Conservation (phyloP, 495 filamentous ascomycete genomes). For the Thermochaetoides thermophila region DNA sequence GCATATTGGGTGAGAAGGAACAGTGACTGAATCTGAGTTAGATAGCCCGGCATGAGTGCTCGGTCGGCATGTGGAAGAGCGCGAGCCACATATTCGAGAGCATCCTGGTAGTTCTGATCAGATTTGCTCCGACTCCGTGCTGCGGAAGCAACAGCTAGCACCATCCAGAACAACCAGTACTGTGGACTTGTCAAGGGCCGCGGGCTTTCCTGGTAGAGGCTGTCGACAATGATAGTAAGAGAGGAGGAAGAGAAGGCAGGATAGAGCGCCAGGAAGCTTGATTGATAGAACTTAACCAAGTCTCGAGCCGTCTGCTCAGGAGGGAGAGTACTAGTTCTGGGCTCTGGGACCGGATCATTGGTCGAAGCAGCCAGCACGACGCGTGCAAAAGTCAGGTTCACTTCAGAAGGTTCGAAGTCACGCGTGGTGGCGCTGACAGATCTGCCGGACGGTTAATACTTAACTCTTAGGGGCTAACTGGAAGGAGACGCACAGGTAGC, state of each 20-base stretch:
- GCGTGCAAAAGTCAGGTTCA: slow-evolving; percentile 73
- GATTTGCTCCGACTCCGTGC: slow-evolving; percentile 52
- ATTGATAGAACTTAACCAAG: slow-evolving; percentile 68
- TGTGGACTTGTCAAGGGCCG: slow-evolving; percentile 55
- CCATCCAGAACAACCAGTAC: slow-evolving; percentile 75
- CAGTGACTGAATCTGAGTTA: slow-evolving; percentile 69
- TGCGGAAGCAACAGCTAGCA: slow-evolving; percentile 63
- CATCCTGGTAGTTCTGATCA: slow-evolving; percentile 49
- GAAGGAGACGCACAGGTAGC: slow-evolving; percentile 44
- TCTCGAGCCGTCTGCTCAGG: slow-evolving; percentile 45
- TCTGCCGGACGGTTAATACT: no score
- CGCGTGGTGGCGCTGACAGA: slow-evolving; percentile 83
- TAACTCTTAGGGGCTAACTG: no score
- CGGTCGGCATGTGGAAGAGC: slow-evolving; percentile 64
- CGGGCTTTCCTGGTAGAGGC: slow-evolving; percentile 52
- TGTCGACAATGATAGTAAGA: slow-evolving; percentile 62
- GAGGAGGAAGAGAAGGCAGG: slow-evolving; percentile 65
- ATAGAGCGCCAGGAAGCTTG: slow-evolving; percentile 61
- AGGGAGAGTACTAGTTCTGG: slow-evolving; percentile 43
- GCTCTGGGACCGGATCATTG: slow-evolving; percentile 46
- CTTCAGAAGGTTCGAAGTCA: slow-evolving; percentile 77
- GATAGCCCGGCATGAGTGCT: slow-evolving; percentile 69
- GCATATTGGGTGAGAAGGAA: slow-evolving; percentile 76
- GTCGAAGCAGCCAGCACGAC: slow-evolving; percentile 61
- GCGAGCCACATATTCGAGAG: slow-evolving; percentile 47